Evolutionary conservation across 345 rosid species (phyloP).

Genomic region (Erucastrum elatum): DNA sequence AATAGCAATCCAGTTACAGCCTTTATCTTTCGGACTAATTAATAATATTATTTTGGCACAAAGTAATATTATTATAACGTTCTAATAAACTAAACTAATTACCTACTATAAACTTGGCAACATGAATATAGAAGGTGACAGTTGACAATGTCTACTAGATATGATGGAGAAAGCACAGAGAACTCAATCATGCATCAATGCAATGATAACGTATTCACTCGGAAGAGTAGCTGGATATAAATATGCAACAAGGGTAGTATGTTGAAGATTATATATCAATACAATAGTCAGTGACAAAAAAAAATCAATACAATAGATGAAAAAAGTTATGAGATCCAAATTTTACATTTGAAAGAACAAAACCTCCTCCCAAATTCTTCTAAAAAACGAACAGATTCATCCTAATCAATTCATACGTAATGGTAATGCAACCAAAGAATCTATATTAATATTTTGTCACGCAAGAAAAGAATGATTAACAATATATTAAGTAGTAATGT

Average conservation of each 20-base stretch:
- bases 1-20: no score
- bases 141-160: conserved; percentile 14
- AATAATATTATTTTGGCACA: conserved; percentile 8
- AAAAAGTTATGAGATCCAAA: neutral
- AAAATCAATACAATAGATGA: neutral
- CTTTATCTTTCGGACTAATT: neutral
- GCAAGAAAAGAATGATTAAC: neutral
- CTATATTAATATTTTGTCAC: neutral
- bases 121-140: neutral
- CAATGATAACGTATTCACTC: conserved; percentile 9
- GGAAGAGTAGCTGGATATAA: neutral
- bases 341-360: neutral
- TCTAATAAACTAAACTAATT: neutral
- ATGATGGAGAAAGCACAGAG: conserved; percentile 6
- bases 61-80: conserved; percentile 5
- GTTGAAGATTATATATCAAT: neutral
- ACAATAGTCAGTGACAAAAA: neutral
- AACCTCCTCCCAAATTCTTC: neutral
- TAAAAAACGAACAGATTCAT: neutral
- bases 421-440: neutral
- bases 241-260: neutral
- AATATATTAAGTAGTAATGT: no score
- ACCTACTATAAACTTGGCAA: neutral
- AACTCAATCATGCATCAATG: conserved; percentile 17
- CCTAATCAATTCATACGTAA: neutral